Percentiles rank a stretch among this genome's conserved stretches.
Evolutionary conservation across 352 stramenopile genomes (phyloP).

Genomic region (Phytophthora cryptogea): DNA sequence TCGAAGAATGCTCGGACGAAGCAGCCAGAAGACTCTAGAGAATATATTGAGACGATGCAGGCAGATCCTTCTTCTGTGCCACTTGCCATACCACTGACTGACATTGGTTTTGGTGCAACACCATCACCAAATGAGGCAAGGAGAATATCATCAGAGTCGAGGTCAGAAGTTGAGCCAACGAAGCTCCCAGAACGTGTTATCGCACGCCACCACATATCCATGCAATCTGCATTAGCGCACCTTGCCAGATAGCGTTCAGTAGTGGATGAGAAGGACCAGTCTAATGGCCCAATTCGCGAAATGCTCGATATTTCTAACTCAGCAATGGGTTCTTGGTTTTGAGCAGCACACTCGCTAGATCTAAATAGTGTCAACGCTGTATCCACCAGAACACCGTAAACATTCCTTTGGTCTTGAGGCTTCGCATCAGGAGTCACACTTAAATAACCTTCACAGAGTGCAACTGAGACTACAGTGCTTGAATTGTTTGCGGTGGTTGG

Average conservation of each 20-base stretch:
- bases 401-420: slow-evolving; percentile 34
- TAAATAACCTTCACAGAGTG: slow-evolving; percentile 67
- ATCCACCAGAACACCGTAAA: slow-evolving; percentile 72
- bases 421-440: slow-evolving; percentile 45
- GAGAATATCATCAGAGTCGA: slow-evolving; percentile 3
- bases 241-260: slow-evolving; percentile 43
- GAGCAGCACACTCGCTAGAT: slow-evolving; percentile 37
- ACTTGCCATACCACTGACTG: not conserved
- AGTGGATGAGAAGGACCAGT: slow-evolving; percentile 60
- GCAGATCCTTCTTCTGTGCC: slow-evolving; percentile 50
- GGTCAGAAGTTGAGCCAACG: slow-evolving; percentile 7
- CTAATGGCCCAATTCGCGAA: slow-evolving; percentile 27
- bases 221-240: slow-evolving; percentile 28
- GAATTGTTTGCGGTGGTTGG: not conserved
- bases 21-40: slow-evolving; percentile 60
- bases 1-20: slow-evolving; percentile 82
- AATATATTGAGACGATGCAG: slow-evolving; percentile 78
- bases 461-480: slow-evolving; percentile 31
- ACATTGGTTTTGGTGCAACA: not conserved
- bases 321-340: slow-evolving; percentile 35
- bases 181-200: slow-evolving; percentile 56
- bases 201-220: slow-evolving; percentile 66
- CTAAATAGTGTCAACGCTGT: slow-evolving; percentile 60
- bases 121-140: slow-evolving; percentile 21
- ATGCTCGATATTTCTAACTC: slow-evolving; percentile 55